Evolutionary conservation across 768 basidiomycete genomes (phyloP).

Genomic region (Melanogaster broomeanus): DNA sequence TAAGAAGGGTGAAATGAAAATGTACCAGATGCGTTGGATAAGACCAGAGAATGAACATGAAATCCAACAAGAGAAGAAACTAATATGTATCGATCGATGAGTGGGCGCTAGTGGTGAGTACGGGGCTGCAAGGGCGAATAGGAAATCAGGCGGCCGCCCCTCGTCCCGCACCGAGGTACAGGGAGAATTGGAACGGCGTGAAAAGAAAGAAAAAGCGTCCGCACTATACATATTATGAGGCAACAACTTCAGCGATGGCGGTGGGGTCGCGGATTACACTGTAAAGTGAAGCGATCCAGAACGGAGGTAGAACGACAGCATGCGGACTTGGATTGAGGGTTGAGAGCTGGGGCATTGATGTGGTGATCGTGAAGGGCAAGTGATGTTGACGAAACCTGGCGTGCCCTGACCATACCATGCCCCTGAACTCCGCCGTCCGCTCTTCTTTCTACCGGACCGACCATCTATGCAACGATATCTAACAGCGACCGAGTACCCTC

Average conservation of each 20-base stretch:
- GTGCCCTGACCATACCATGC: conserved; percentile 24
- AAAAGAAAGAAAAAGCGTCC: conserved; percentile 80
- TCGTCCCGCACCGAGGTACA: conserved; percentile 11
- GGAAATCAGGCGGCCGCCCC: conserved; percentile 33
- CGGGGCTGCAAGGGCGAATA: conserved; percentile 24
- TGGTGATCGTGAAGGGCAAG: conserved; percentile 15
- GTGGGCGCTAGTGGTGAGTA: conserved; percentile 35
- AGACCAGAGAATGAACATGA: conserved; percentile 23
- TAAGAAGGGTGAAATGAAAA: conserved; percentile 22
- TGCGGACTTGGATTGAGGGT: conserved; percentile 22
- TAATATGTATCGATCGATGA: conserved; percentile 30
- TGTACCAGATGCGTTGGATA: conserved; percentile 23
- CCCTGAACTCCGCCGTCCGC: conserved; percentile 16
- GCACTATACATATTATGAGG: conserved; percentile 51
- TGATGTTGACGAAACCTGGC: conserved; percentile 15
- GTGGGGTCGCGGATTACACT: conserved; percentile 19
- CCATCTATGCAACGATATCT: conserved; percentile 36
- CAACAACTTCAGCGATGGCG: conserved; percentile 36
- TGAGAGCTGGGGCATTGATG: conserved; percentile 4
- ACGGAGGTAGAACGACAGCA: conserved; percentile 14
- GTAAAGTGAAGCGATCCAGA: conserved; percentile 18
- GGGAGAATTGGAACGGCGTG: conserved; percentile 37
- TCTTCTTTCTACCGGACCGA: conserved; percentile 23
- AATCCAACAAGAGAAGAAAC: conserved; percentile 23
- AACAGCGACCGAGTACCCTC: conserved; percentile 36